Evolutionary conservation across 1,284 basidiomycete species (phyloP).

Genomic region (Marasmius sp.): DNA sequence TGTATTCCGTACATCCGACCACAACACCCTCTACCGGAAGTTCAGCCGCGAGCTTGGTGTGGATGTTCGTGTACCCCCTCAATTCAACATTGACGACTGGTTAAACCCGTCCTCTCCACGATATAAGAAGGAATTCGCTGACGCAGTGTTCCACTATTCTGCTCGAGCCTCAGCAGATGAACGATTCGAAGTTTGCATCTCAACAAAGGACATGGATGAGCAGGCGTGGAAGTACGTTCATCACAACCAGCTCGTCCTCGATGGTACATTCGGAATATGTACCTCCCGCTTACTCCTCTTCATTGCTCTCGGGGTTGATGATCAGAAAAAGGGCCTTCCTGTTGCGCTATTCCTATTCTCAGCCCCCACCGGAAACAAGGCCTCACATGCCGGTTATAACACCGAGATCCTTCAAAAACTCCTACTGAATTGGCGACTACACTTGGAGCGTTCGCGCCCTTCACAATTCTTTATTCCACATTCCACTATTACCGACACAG

Average conservation of each 20-base stretch:
- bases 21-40: constrained; percentile 1
- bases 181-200: constrained; percentile 24
- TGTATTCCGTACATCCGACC: neutral
- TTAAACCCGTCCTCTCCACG: neutral
- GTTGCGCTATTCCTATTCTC: constrained; percentile 37
- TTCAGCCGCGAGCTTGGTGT: neutral
- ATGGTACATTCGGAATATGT: constrained; percentile 40
- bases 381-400: constrained; percentile 34
- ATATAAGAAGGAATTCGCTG: neutral
- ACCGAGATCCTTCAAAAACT: constrained; percentile 28
- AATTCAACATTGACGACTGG: constrained; percentile 7
- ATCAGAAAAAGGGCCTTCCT: constrained; percentile 26
- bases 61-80: neutral
- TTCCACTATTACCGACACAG: constrained; percentile 38
- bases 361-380: constrained; percentile 29
- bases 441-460: neutral
- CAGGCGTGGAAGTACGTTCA: constrained; percentile 34
- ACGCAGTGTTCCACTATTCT: constrained; percentile 29
- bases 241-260: constrained; percentile 30
- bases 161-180: constrained; percentile 10
- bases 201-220: constrained; percentile 32
- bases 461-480: constrained; percentile 21
- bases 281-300: constrained; percentile 30
- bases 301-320: constrained; percentile 34
- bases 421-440: constrained; percentile 22